A percentile compares a stretch with the other conserved stretches of the same genome.
These are phyloP conservation scores for Nannochloris sp. DNA, from an alignment of 139 green algal species.

Conservation along the genomic window DNA sequence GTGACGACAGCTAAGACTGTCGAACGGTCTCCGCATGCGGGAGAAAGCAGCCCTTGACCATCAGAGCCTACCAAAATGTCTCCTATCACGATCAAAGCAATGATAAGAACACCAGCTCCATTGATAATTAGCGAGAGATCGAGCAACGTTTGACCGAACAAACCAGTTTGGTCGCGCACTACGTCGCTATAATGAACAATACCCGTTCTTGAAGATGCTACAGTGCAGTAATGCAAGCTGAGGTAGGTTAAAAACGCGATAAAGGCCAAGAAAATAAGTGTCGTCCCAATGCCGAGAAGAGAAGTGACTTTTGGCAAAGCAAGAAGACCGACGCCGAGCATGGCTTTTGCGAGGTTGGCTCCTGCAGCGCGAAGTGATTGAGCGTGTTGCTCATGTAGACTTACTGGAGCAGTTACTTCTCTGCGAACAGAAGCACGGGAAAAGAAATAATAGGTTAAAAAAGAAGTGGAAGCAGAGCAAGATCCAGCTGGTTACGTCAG, in stretches of 20 bases:
- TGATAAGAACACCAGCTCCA: conserved; percentile 12
- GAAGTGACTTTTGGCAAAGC: conserved; percentile 14
- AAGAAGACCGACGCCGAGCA: conserved; percentile 19
- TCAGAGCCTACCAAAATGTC: conserved; percentile 1
- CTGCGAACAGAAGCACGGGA: neutral
- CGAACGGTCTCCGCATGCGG: conserved; percentile 10
- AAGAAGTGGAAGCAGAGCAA: neutral
- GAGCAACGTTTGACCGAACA: conserved; percentile 9
- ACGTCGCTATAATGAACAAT: conserved; percentile 19
- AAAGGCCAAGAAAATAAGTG: conserved; percentile 7
- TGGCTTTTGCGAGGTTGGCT: conserved; percentile 11
- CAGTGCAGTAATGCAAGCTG: conserved; percentile 10
- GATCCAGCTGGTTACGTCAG: no score
- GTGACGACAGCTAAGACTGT: conserved; percentile 18
- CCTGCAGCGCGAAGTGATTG: conserved; percentile 8
- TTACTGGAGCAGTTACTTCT: neutral
- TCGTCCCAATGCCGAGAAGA: neutral
- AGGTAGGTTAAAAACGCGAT: conserved; percentile 3
- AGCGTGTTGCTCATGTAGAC: conserved; percentile 3
- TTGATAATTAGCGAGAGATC: conserved; percentile 15
- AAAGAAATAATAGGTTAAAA: neutral
- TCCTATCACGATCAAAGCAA: neutral
- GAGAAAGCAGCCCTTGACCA: conserved; percentile 6
- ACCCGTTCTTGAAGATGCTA: conserved; percentile 10
- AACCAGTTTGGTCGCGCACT: conserved; percentile 9